Base-by-base conservation (phyloP, 1,139 yeast species). In the Yamadazyma sp. region DNA sequence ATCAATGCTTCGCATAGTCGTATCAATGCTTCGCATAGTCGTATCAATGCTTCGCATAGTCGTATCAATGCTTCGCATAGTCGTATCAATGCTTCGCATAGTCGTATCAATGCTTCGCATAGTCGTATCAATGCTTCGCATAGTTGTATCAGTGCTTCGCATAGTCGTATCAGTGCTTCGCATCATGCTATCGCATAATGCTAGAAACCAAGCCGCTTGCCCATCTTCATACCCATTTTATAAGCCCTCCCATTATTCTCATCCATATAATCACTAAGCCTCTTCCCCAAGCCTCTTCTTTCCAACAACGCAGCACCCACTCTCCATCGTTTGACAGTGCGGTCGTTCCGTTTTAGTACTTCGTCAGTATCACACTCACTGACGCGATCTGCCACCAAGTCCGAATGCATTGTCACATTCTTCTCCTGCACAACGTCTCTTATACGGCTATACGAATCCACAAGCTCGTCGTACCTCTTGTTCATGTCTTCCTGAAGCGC, bases 361-460 rank as follows among this genome's bases (percentile, higher is more conserved):
- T 37, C 26, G 17, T 41, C 42, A 13, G 11, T 16, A 7, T 11
- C 16, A 4, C 10, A 11, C 7, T 13, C 15, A 8, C 8, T 17
- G n/a, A 20, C 13, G 16, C 15, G 14, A 8, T 26, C 30, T 17
- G 21, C 41, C 12, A 65, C 62, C 7, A 70, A 43, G 35, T 70
- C 73, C 2, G 68, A 56, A 45, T 71, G 76, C 39, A 60, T 57
- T 37, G 59, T 55, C 1, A 68, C 57, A 1, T 47, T 35, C 7
- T 59, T 50, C 2, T 44, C 29, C 6, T 53, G 41, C 24, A 69
- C 39, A 3, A 35, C 12, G 4, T 34, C 26, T 3, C 54, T 30
- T 7, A 68, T 38, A 4, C 31, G 18, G 5, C 42, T 29, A 37
- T 57, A 60, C n/a, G 40, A 47, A 1, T 31, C 15, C 2, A 57